phyloP scores from a whole-genome alignment of 2,329 filamentous ascomycete species.

The Sarocladium strictum region DNA sequence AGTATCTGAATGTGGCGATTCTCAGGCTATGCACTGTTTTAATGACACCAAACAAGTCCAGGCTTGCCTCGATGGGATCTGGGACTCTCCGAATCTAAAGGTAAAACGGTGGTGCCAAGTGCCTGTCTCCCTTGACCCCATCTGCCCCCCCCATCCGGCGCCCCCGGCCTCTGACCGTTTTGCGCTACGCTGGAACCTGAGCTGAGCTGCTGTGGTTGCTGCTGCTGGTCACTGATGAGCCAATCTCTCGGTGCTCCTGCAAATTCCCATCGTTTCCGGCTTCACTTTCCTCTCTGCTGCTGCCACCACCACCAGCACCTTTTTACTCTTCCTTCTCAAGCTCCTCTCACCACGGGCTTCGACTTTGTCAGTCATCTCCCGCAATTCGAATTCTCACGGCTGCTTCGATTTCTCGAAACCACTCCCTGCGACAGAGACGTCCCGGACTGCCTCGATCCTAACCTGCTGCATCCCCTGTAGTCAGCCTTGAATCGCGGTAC shows the following conservation, averaged over 20 bases:
- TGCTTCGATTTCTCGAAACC: background rate
- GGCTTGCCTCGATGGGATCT: no score
- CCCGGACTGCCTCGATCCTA: background rate
- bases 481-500: background rate
- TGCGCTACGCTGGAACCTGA: background rate
- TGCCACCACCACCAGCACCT: background rate
- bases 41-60: background rate
- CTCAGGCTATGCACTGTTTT: background rate
- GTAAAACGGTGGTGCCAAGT: no score
- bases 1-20: background rate
- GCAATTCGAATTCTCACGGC: background rate
- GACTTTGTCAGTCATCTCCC: background rate
- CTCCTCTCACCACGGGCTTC: background rate
- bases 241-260: background rate
- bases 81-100: no score
- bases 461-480: background rate
- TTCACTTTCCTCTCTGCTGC: constrained; percentile 1
- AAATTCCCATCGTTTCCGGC: constrained; percentile 1
- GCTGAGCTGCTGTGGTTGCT: background rate
- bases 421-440: no score
- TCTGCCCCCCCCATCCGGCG: background rate
- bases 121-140: background rate
- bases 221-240: background rate
- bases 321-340: background rate
- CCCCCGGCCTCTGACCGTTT: background rate